A percentile compares a stretch with the other conserved stretches of the same genome.
phyloP scores from a whole-genome alignment of 306 rosid genomes.

The Prunus mume region DNA sequence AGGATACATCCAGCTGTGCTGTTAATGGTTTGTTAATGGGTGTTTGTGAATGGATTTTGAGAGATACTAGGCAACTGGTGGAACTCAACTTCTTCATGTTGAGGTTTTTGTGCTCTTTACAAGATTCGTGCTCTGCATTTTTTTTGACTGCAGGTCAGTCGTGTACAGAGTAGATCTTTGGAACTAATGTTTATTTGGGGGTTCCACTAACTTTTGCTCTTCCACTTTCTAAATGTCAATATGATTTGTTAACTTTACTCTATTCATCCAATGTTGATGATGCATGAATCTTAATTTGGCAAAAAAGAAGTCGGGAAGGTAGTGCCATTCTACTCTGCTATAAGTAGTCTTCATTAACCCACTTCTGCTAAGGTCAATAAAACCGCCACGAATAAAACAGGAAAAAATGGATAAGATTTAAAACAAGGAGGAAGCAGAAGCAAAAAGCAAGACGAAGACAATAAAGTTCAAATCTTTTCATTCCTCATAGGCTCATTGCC shows the following conservation, averaged over 20 bases:
- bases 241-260: not conserved
- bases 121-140: slow-evolving; percentile 12
- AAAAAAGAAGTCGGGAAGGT: no score
- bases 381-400: no score
- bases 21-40: slow-evolving; percentile 2
- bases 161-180: slow-evolving; percentile 10
- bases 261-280: no score
- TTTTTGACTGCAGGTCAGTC: slow-evolving; percentile 27
- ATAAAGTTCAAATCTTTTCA: no score
- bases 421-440: not conserved
- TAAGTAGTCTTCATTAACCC: not conserved
- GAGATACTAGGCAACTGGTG: not conserved
- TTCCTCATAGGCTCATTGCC: no score
- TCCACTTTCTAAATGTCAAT: not conserved
- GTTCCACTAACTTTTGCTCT: not conserved
- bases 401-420: not conserved
- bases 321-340: not conserved
- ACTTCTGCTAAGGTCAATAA: not conserved
- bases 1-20: not conserved
- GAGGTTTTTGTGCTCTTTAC: not conserved
- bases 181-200: slow-evolving; percentile 1
- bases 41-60: slow-evolving; percentile 6
- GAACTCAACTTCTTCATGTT: not conserved
- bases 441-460: no score
- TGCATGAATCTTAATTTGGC: no score